Evolutionary conservation across 192 early-diverging fungal genomes (phyloP), one percentile per base, ranked within the genome.

Genomic region (Lobulomyces angularis): DNA sequence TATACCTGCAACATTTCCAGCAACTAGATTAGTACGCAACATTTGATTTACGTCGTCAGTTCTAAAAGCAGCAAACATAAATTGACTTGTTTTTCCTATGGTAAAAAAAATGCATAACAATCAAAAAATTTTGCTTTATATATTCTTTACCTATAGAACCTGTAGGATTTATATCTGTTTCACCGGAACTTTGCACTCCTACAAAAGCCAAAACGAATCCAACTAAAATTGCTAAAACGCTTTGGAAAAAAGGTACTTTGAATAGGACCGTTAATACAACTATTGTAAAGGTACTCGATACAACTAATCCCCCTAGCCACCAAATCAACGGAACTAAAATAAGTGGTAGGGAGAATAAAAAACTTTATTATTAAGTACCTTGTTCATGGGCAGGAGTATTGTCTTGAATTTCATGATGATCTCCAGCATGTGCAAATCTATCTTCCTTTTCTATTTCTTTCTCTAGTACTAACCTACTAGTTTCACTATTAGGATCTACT

Each of bases 81-180:
- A 73, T 57, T 90, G 87, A 18, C 79, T 80, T 19, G 85, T 74
- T 49, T 90, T 90, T 24, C 79, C 85, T 31, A 90, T 82, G 27
- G 84, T 80, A 8, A 73, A 74, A 8, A 86, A 80, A 0, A 86
- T 85, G 53, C 86, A 87, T 43, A 39, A 23, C n/a, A n/a, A n/a
- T n/a, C n/a, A n/a, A n/a, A n/a, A n/a, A n/a, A n/a, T n/a, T n/a
- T n/a, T n/a, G n/a, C n/a, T n/a, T n/a, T n/a, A n/a, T n/a, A n/a
- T n/a, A n/a, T n/a, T n/a, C n/a, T n/a, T n/a, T n/a, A n/a, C n/a
- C n/a, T n/a, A n/a, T n/a, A n/a, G n/a, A n/a, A n/a, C n/a, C n/a
- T n/a, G n/a, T n/a, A n/a, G n/a, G n/a, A n/a, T n/a, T n/a, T 12
- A 80, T 75, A 50, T 90, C 87, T 0, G 85, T 88, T 8, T 81